Evolutionary conservation across 1,284 basidiomycete genomes (phyloP), one percentile per base, ranked within the genome.

Genomic region (Austroboletus rostrupii): DNA sequence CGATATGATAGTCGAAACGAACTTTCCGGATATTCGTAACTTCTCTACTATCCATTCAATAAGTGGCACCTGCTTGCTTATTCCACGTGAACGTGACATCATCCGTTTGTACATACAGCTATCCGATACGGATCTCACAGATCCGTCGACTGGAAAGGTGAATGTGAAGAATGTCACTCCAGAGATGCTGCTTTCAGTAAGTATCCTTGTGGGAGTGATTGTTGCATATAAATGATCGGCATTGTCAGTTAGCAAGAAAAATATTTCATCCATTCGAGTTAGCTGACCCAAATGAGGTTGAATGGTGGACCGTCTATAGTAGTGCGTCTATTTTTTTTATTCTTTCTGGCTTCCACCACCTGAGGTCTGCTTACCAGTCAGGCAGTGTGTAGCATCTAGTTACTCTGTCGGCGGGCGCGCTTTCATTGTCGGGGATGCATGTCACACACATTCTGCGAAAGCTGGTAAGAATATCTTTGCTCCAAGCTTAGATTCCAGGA

Each of bases 41-140:
- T 8, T n/a, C 39, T n/a, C 39, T n/a, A 3, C 7, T 41, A 41
- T 41, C 14, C 39, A 41, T 28, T 41, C 39, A 10, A 41, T 26
- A 23, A 41, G 39, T 16, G 39, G 39, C 14, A 28, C 21, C 11
- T 41, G 39, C 23, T 11, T 41, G 39, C 21, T 41, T 1, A 41
- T 41, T 28, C 88, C 88, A 0, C 78, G 88, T 33, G 84, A 87
- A 62, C 77, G 70, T 20, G 85, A 87, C 58, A 77, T 77, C 57
- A 77, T 89, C 19, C 77, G 88, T 21, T 64, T 90, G 10, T 92
- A 91, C 64, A 78, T 90, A 43, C 88, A 90, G 64, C 70, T 89
- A 13, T 75, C 76, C 14, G 69, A 68, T 9, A 74, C 66, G 26
- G 76, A 79, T 49, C 72, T 76, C 8, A 62, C 80, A 43, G 73